Evolutionary conservation across 768 basidiomycete species (phyloP), one percentile per base, ranked within the genome.

Genomic region (Hygrophoropsis aurantiaca): DNA sequence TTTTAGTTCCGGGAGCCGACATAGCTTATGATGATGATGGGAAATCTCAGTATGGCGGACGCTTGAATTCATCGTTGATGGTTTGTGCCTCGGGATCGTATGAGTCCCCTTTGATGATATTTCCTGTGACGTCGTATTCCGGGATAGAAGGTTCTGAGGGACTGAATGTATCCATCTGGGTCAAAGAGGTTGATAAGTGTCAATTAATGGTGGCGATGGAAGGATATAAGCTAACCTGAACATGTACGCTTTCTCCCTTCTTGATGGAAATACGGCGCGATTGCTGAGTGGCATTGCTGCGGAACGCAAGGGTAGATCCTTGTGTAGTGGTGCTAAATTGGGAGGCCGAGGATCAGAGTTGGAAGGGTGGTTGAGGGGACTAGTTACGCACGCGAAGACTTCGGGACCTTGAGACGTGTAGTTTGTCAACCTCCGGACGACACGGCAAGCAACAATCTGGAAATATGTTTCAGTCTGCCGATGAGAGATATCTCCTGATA

Each of bases 101-200:
- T 18, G 61, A 62, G 41, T 76, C 75, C 16, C 58, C 54, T 50
- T 71, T 74, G 26, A 72, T 57, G n/a, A 74, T 50, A 26, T 75
- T 73, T 32, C 84, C 84, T n/a, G 74, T 57, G 0, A 74, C 78
- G 53, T 85, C 82, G 55, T 82, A 86, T 42, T 75, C 76, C 25
- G 70, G 46, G 40, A 70, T 75, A 1, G 70, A 67, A 42, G 68
- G 74, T 34, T 73, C 74, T 5, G 68, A 58, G 11, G 70, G 74
- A 49, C 70, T 72, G 46, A 84, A 82, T 11, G 82, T 81, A 49
- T 83, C 75, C 85, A 87, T 87, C 84, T 87, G 51, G n/a, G 4
- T 51, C 18, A 5, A 19, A 16, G 27, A 37, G 43, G n/a, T 62
- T 37, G 42, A 44, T 46, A 46, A 37, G 24, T 3, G 42, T 3